Evolutionary conservation across 768 basidiomycete species (phyloP), one percentile per base, ranked within the genome.

Genomic region (Phanerochaete carnosa): DNA sequence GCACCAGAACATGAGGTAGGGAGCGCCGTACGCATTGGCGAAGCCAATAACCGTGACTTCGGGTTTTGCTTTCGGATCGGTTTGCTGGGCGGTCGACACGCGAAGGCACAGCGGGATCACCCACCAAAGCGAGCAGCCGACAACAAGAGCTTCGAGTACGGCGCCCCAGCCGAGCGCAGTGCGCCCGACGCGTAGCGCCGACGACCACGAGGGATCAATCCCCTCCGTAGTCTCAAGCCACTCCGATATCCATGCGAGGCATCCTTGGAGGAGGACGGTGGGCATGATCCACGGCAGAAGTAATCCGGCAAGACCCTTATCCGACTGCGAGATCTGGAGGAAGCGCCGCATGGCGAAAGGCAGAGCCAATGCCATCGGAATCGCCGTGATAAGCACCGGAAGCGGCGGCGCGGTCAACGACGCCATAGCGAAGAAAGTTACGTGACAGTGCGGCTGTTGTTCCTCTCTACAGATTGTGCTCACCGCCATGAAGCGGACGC

Each of bases 381-480:
- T 68, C 16, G 84, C 78, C n/a, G 87, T 71, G 22, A 83, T 61
- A 25, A 94, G 74, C 7, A 89, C 81, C 30, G 78, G 75, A 1
- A 75, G 51, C 0, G 92, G 89, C 0, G 92, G 85, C 2, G 86
- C 77, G 7, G 90, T 85, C 0, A 86, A 74, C 9, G 87, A 81
- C 0, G 87, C 83, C 0, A 90, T 89, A 0, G 86, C 77, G 70
- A 91, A 97, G 76, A 95, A 98, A 0, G 96, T 95, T 57, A 95
- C 89, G 62, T 83, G 79, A 69, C 97, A 99, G 71, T 85, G 90
- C 0, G 93, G 88, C 43, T 92, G 87, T 72, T 98, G 96, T 69
- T 98, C 96, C 72, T 99, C 96, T 63, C 97, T 80, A 69, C 96
- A 98, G 9, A 94, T 84, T 0, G 95, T 96, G 70, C 90, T 92